A percentile compares a stretch with the other conserved stretches of the same genome.
Conservation (phyloP, 768 basidiomycete species). For the Porphyrellus cyaneotinctus region DNA sequence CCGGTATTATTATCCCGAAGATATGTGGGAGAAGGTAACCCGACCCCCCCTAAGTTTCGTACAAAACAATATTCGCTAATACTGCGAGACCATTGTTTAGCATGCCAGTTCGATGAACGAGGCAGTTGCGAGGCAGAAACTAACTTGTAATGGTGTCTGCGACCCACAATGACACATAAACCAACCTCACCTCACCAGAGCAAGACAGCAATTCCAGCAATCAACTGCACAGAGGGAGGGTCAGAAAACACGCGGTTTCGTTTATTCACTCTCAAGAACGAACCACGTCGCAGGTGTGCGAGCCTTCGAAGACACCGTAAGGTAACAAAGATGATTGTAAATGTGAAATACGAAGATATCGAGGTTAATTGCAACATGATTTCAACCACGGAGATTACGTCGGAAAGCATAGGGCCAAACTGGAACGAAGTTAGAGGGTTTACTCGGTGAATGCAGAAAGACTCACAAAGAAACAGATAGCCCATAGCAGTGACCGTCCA, state of each 20-base stretch:
- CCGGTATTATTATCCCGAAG: neutral
- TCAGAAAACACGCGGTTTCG: neutral
- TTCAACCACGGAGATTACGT: slow-evolving; percentile 17
- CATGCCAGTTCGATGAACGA: neutral
- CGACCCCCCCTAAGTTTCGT: neutral
- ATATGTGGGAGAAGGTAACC: neutral
- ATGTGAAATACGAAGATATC: slow-evolving; percentile 13
- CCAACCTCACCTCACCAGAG: slow-evolving; percentile 3
- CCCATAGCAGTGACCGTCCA: slow-evolving; percentile 12
- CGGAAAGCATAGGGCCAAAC: slow-evolving; percentile 22
- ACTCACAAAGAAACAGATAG: slow-evolving; percentile 23
- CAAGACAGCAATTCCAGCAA: neutral
- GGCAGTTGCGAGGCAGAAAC: neutral
- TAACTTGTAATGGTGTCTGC: neutral
- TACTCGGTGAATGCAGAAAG: neutral
- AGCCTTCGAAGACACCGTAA: slow-evolving; percentile 1
- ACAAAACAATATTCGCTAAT: slow-evolving; percentile 1
- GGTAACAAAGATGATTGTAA: slow-evolving; percentile 5
- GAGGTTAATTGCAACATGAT: slow-evolving; percentile 13
- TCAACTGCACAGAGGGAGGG: slow-evolving; percentile 5
- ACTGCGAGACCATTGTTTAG: slow-evolving; percentile 1
- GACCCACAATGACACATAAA: neutral
- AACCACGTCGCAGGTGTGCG: slow-evolving; percentile 8
- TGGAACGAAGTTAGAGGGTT: neutral
- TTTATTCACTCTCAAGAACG: neutral